Evolutionary conservation across 306 rosid genomes (phyloP), one percentile per base, ranked within the genome.

Genomic region (Cucurbita ficifolia): DNA sequence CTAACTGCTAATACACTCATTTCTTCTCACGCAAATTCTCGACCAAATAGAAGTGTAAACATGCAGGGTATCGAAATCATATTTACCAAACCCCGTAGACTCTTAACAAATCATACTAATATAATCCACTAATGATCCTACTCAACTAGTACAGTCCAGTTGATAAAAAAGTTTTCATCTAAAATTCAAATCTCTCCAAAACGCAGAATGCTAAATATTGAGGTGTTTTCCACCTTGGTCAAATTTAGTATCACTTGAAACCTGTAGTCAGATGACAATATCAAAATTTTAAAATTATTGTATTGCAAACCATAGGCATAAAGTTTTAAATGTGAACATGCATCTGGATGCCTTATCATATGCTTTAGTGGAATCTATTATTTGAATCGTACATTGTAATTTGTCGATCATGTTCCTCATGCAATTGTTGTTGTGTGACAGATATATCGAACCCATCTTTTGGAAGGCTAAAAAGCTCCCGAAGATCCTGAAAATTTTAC

Each of bases 391-490:
- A 93, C 97, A 90, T 72, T 78, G 76, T 83, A 71, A 84, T 80
- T 76, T 80, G 87, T 78, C 71, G 52, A 82, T 84, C 97, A 80
- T 93, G 98, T 83, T 90, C 90, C 81, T 86, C 96, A 45, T 88
- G 84, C 81, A 93, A 79, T 77, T 93, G 98, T 70, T 77, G 85
- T 74, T 93, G 98, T 43, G 97, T 93, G 45, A 88, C 85, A 80
- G 98, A 93, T 29, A 90, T 86, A 81, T 90, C 98, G 77, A 93
- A 93, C 74, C 98, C 98, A 70, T 93, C 92, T 69, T 76, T 79
- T 67, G 98, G 98, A 71, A 93, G 87, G 81, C 96, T 87, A 80
- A 93, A 88, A 81, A 93, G 94, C 80, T 90, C 98, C 57, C 84
- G 77, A 33, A 93, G 96, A 84, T 93, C 98, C 98, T 93, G 87